Base-by-base conservation (phyloP, 1,139 yeast species). In the Scheffersomyces parashehatae region DNA sequence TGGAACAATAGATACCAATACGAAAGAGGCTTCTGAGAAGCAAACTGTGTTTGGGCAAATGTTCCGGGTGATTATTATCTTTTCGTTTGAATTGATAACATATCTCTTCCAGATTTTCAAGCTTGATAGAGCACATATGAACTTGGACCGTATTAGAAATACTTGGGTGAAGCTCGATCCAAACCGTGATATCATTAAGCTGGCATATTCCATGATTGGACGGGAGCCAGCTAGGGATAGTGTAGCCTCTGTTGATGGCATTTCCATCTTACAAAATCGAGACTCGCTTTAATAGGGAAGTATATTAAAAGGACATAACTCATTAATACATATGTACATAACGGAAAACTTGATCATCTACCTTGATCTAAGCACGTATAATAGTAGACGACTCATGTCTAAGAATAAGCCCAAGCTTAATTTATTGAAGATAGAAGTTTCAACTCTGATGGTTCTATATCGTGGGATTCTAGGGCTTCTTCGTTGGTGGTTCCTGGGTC, bases 121-220 rank as follows among this genome's bases (percentile, higher is more conserved):
- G 40, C 71, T 67, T 50, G 75, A 67, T 50, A 59, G 72, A 39
- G 61, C 72, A 28, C 65, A 69, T 36, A 66, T 77, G 75, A 71
- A 77, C 52, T 56, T 71, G 46, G 76, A 75, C 45, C 57, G 81
- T 44, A 71, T 77, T 39, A 58, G 77, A 47, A 56, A 61, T 29
- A 60, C 68, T 5, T 77, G 81, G 77, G 59, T 56, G 5, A 69
- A 67, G 53, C 60, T 77, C 38, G 81, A 76, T 54, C 81, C 80
- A 1, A 68, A 70, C 42, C 55, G 77, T 42, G 59, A 62, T 26
- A 64, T 68, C 41, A 73, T 73, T 45, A 65, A 68, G 38, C 55
- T 53, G 37, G 73, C 75, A 3, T 73, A 73, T 51, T 57, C 62
- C 13, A 63, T 65, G 46, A 60, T 73, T 14, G 77, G 77, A 8